Percentiles rank a stretch among this genome's conserved stretches.
Conservation (phyloP, 108 stramenopile species). For the Stephanodiscus minutulus region DNA sequence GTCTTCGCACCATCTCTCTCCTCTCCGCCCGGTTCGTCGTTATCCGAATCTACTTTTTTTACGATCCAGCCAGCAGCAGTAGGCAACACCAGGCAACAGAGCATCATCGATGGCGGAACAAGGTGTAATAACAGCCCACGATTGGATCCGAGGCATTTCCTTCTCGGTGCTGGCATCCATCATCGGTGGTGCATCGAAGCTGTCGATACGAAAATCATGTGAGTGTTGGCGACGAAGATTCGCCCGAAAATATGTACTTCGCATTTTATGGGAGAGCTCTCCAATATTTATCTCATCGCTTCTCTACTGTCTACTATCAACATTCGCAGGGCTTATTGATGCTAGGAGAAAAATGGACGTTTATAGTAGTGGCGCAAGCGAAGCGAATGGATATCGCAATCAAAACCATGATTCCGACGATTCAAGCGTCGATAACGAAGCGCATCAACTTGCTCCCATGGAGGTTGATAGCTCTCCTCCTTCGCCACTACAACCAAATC, state of each 20-base stretch:
- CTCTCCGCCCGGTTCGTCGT: too few species aligned
- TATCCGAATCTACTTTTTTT: too few species aligned
- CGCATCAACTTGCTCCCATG: background rate
- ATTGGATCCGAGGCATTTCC: conserved; percentile 77
- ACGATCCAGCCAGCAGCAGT: background rate
- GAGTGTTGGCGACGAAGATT: conserved; percentile 4
- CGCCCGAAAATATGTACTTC: background rate
- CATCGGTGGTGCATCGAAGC: conserved; percentile 77
- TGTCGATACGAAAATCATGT: conserved; percentile 83
- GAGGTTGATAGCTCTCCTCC: background rate
- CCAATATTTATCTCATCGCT: background rate
- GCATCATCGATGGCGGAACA: conserved; percentile 7
- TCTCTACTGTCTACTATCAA: too few species aligned
- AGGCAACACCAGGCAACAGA: background rate
- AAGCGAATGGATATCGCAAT: background rate
- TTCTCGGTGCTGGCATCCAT: conserved; percentile 75
- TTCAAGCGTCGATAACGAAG: background rate
- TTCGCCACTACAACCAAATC: background rate
- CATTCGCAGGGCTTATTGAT: conserved; percentile 26
- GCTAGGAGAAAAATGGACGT: background rate
- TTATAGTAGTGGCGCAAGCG: background rate
- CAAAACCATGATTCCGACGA: background rate
- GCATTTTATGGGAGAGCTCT: too few species aligned
- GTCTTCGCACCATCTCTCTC: too few species aligned
- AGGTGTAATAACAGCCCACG: conserved; percentile 39